These are phyloP conservation scores for Uronychia binucleata DNA, from an alignment of 73 alveolate species.

Conservation along the genomic window DNA sequence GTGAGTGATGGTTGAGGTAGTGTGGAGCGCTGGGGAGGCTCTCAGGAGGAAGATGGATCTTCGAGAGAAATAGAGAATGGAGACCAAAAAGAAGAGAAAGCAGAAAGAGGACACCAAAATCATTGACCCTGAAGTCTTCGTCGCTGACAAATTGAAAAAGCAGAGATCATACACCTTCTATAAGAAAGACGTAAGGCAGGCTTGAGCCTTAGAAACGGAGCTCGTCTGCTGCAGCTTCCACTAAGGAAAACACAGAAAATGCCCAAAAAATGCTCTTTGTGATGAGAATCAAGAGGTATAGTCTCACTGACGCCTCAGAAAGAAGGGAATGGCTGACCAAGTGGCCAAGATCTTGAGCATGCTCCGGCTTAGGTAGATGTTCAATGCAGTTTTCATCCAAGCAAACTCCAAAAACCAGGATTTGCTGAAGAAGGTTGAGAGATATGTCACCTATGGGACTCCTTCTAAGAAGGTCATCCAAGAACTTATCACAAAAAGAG, in stretches of 20 bases:
- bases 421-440: background rate
- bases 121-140: slow-evolving; percentile 49
- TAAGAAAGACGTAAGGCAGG: slow-evolving; percentile 37
- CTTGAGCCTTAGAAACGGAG: background rate
- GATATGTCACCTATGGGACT: slow-evolving; percentile 61
- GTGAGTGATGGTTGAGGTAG: no score
- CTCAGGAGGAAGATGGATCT: slow-evolving; percentile 26
- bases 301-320: background rate
- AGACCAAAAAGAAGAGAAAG: slow-evolving; percentile 32
- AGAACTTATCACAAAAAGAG: slow-evolving; percentile 69
- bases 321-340: background rate
- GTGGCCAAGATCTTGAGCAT: background rate
- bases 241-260: background rate
- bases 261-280: background rate
- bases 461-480: slow-evolving; percentile 65
- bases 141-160: slow-evolving; percentile 34
- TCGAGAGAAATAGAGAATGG: slow-evolving; percentile 32
- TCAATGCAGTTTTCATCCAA: slow-evolving; percentile 28
- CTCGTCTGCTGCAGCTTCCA: background rate
- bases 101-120: slow-evolving; percentile 38
- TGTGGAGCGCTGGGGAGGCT: background rate
- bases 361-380: background rate
- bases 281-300: background rate
- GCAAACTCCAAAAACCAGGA: slow-evolving; percentile 22
- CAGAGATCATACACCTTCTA: slow-evolving; percentile 32